Conservation (phyloP, 2,329 filamentous ascomycete genomes). For the Fusarium praegraminearum region DNA sequence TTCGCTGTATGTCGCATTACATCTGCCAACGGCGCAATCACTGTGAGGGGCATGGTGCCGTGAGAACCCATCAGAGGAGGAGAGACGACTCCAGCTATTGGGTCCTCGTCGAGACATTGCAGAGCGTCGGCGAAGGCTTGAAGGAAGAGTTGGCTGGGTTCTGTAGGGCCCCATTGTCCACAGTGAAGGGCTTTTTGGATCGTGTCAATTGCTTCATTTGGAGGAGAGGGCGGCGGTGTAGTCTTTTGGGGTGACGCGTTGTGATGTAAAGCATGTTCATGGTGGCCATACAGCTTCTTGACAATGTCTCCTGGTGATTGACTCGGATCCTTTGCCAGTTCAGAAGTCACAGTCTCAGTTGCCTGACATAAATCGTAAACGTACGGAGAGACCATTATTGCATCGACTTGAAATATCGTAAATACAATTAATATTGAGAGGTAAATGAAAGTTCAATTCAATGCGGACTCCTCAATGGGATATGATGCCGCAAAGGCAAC, state of each 20-base stretch:
- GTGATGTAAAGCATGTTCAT: constrained; percentile 26
- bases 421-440: accelerated
- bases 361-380: constrained; percentile 65
- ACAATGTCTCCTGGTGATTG: constrained; percentile 66
- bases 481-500: accelerated
- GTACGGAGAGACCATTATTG: constrained; percentile 48
- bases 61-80: constrained; percentile 64
- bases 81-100: constrained; percentile 63
- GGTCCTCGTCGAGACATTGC: constrained; percentile 64
- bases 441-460: not conserved
- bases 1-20: constrained; percentile 81
- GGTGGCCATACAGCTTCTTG: constrained; percentile 64
- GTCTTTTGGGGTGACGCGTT: constrained; percentile 11
- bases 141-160: constrained; percentile 76
- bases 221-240: constrained; percentile 33
- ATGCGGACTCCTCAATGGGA: not conserved
- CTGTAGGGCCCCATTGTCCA: constrained; percentile 73
- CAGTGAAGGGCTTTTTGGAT: constrained; percentile 68
- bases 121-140: constrained; percentile 75
- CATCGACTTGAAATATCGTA: not conserved
- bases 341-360: constrained; percentile 67
- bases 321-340: constrained; percentile 65
- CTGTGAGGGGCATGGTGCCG: constrained; percentile 75
- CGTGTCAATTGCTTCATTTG: constrained; percentile 47
- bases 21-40: constrained; percentile 69